Evolutionary conservation across 805 yeast genomes (phyloP).

Genomic region (Phaffomyces opuntiae): DNA sequence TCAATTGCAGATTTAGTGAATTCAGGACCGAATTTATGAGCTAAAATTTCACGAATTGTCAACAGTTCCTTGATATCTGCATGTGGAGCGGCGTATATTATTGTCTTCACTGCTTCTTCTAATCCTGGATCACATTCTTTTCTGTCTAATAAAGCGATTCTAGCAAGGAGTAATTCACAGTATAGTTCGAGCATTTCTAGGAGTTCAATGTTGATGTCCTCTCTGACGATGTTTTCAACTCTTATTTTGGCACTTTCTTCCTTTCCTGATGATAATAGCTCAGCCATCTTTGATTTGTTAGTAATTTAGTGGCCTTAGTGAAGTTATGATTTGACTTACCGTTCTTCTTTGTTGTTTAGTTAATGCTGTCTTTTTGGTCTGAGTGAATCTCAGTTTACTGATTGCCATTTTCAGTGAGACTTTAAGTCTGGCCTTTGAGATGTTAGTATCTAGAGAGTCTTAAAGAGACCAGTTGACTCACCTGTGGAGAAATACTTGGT

Average conservation of each 20-base stretch:
- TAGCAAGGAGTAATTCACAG: slow-evolving; percentile 73
- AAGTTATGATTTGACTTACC: slow-evolving; percentile 12
- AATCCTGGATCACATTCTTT: slow-evolving; percentile 23
- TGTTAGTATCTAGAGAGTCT: neutral
- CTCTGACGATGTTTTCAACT: slow-evolving; percentile 77
- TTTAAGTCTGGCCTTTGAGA: slow-evolving; percentile 22
- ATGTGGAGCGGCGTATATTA: slow-evolving; percentile 63
- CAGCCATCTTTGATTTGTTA: slow-evolving; percentile 47
- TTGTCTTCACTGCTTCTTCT: slow-evolving; percentile 63
- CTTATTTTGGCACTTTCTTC: slow-evolving; percentile 78
- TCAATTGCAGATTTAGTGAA: slow-evolving; percentile 44
- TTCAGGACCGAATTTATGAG: slow-evolving; percentile 60
- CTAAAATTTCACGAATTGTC: slow-evolving; percentile 53
- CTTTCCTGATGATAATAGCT: slow-evolving; percentile 58
- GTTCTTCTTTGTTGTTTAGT: slow-evolving; percentile 68
- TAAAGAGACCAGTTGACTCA: slow-evolving; percentile 8
- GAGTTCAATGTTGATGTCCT: slow-evolving; percentile 73
- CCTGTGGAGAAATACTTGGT: slow-evolving; percentile 24
- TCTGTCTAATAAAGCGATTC: slow-evolving; percentile 51
- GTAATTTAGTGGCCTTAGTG: neutral
- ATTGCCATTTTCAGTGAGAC: slow-evolving; percentile 53
- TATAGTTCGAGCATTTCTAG: slow-evolving; percentile 74
- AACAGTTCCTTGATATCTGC: slow-evolving; percentile 71
- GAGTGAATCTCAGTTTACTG: slow-evolving; percentile 58
- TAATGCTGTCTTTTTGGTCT: slow-evolving; percentile 62